Base-by-base conservation (phyloP, 2,329 filamentous ascomycete species). In the Aureobasidium sp. region DNA sequence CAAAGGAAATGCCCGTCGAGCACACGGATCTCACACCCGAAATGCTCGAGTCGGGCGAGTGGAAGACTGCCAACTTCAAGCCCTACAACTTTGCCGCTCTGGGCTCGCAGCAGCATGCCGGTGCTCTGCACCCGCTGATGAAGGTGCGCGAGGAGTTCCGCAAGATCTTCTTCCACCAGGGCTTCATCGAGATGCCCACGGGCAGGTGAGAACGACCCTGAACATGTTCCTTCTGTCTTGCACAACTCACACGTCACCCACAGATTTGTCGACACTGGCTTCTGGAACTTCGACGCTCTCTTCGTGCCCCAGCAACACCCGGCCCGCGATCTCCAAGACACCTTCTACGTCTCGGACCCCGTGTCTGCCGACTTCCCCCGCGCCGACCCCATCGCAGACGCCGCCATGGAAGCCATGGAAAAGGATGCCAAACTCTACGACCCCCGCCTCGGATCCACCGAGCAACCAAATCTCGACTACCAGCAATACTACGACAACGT, bases 161-260 rank as follows among this genome's bases (percentile, higher is more conserved):
- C 63, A 89, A 94, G 73, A 97, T 99, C 73, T 99, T 99, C 86
- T 97, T 99, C 78, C 91, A 96, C 74, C 96, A 96, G 87, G 94
- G 93, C 59, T 99, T 97, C 79, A 87, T 93, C 71, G 94, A 99
- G 81, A 97, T 99, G 94, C 90, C 92, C 15, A 97, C 93, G 55
- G 88, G 89, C 77, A 86, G 90, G 78, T 82, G 70, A 64, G 75
- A 65, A 14, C 59, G 8, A 3, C 27, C 34, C 7, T 29, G 29
- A n/a, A 20, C 17, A 20, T 31, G 1, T 6, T 5, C 20, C 15
- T 31, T n/a, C n/a, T 9, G 2, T 25, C 31, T n/a, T 17, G 27
- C 20, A 5, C 44, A 1, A 37, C 31, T 62, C 29, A 66, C 68
- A 37, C 67, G 56, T 36, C 2, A 6, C 22, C 8, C n/a, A 12